Base-by-base conservation (phyloP, 2,329 filamentous ascomycete genomes). In the Xenoacremonium recifei region DNA sequence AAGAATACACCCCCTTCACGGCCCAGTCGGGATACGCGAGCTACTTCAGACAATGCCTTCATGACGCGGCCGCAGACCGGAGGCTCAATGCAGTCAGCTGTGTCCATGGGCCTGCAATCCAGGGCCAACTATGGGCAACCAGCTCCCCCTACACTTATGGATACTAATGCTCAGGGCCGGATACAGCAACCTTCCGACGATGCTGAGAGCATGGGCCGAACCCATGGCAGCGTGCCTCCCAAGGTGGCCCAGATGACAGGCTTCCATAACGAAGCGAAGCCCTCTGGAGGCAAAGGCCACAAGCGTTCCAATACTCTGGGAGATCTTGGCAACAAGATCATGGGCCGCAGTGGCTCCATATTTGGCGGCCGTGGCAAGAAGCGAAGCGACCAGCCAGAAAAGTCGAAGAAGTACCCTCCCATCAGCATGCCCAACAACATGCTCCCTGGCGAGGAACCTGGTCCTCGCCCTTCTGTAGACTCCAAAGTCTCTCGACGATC, bases 121-220 rank as follows among this genome's bases (percentile, higher is more conserved):
- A 87, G 63, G 85, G 87, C 44, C 37, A 67, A 63, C 35, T 96
- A 97, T 64, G 89, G 89, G 51, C 89, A 95, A 65, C 93, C 92
- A 36, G 84, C 84, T 34, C 89, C 89, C 41, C 91, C 93, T 21
- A 82, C 89, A 35, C 84, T 96, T 46, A 90, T 90, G 36, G 85
- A 87, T 54, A 93, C 90, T 39, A 96, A 93, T 64, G 90, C 80
- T 4, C 87, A 96, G 63, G 92, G 90, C 49, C 87, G 87, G 49
- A 89, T 97, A 57, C 87, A 93, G 51, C 92, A 96, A 62, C 87
- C 87, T 58, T 53, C 55, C 2, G 81, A 80, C 50, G 89, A 92
- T 21, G 86, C 85, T 16, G 75, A 80, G 39, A 78, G 84, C 12
- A 77, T 85, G 36, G 62, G 82, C 71, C 69, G 84, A 65, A 60